Evolutionary conservation across 768 basidiomycete species (phyloP).

Genomic region (Suillus placidus): DNA sequence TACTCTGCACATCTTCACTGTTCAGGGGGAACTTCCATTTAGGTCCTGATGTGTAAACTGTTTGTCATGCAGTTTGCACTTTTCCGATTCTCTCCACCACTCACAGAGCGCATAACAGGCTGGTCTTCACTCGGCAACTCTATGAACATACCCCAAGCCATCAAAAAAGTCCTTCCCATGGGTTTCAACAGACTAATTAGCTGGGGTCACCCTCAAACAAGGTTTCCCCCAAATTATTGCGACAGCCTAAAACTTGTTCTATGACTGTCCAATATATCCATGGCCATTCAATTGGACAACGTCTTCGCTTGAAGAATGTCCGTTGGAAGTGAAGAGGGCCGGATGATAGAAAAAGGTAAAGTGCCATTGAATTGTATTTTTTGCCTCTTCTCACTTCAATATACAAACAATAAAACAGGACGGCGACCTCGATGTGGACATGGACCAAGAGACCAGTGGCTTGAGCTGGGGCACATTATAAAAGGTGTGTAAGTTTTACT

Average conservation of each 20-base stretch:
- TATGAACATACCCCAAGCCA: not conserved
- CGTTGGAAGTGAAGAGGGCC: not conserved
- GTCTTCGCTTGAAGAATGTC: not conserved
- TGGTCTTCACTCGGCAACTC: not conserved
- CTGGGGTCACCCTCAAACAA: too few species aligned
- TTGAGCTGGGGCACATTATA: not conserved
- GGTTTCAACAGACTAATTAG: too few species aligned
- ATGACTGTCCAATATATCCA: too few species aligned
- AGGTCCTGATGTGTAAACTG: not conserved
- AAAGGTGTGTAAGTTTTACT: not conserved
- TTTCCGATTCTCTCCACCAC: not conserved
- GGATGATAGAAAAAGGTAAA: not conserved
- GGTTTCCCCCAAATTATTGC: too few species aligned
- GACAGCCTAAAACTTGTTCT: too few species aligned
- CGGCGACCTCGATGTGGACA: not conserved
- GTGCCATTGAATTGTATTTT: not conserved
- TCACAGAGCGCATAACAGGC: not conserved
- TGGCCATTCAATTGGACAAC: not conserved
- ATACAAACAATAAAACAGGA: conserved; percentile 1
- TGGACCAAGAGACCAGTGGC: not conserved
- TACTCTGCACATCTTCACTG: not conserved
- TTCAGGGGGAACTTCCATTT: not conserved
- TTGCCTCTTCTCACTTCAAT: not conserved
- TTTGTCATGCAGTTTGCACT: not conserved
- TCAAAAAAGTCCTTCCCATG: too few species aligned